phyloP scores from a whole-genome alignment of 1,284 basidiomycete genomes.

The Trichosporon faecale region DNA sequence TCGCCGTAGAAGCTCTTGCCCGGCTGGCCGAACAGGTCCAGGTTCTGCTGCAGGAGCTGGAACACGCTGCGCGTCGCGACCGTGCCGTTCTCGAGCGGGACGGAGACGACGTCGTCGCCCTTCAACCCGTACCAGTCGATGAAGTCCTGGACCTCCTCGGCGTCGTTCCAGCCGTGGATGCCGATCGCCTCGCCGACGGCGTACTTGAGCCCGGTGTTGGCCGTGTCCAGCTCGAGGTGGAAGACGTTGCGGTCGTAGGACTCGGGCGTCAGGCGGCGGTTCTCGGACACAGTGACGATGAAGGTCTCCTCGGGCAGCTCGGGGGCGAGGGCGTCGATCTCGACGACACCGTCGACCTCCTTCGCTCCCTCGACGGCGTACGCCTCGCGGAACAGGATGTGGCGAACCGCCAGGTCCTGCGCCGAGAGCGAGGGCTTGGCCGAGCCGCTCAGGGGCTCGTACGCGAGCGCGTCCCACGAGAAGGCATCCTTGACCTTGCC shows the following conservation, averaged over 20 bases:
- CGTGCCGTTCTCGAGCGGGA: conserved; percentile 59
- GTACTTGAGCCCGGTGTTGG: conserved; percentile 90
- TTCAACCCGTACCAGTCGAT: conserved; percentile 88
- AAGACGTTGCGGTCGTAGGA: conserved; percentile 99
- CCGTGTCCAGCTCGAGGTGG: conserved; percentile 93
- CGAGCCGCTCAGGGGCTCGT: conserved; percentile 38
- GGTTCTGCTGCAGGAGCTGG: conserved; percentile 92
- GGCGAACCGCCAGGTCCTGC: conserved; percentile 86
- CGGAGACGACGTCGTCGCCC: conserved; percentile 74
- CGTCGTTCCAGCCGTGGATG: conserved; percentile 97
- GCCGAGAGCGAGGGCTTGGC: conserved; percentile 47
- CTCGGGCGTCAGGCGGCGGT: conserved; percentile 85
- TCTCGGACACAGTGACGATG: conserved; percentile 90
- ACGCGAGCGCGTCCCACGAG: conserved; percentile 51
- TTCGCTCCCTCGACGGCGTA: conserved; percentile 57
- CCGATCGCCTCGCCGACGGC: conserved; percentile 95
- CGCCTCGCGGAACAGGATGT: conserved; percentile 81
- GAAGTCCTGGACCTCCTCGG: conserved; percentile 81
- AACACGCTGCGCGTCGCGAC: conserved; percentile 84
- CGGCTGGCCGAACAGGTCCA: conserved; percentile 94
- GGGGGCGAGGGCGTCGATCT: conserved; percentile 72
- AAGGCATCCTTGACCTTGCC: conserved; percentile 45
- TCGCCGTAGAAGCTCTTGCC: conserved; percentile 93
- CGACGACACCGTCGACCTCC: conserved; percentile 41
- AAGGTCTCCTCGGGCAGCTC: conserved; percentile 86